Percentiles rank a stretch among this genome's conserved stretches.
Evolutionary conservation across 2,329 filamentous ascomycete genomes (phyloP).

Genomic region (Paracorniculantispora psalliotae): DNA sequence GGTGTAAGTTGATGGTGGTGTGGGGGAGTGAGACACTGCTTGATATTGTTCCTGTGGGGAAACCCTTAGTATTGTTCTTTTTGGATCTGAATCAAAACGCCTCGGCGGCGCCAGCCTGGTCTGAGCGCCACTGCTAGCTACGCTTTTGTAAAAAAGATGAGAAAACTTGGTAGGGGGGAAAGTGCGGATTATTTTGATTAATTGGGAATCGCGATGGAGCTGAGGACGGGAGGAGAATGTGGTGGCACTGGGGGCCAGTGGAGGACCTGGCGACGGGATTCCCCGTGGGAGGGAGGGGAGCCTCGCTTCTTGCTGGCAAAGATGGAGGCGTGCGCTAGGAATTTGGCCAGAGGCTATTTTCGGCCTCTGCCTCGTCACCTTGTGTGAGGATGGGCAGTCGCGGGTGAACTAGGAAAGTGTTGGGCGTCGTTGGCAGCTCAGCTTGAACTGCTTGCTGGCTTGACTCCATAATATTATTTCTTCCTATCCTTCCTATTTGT

Average conservation of each 20-base stretch:
- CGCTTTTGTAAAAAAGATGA: background rate
- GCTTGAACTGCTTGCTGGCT: too few relatives aligned
- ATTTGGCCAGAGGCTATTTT: background rate
- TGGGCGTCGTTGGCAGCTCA: background rate
- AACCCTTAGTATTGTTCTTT: conserved; percentile 5
- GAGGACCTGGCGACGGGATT: background rate
- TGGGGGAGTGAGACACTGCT: conserved; percentile 10
- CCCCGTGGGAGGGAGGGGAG: background rate
- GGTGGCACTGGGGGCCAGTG: background rate
- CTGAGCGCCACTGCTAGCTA: background rate
- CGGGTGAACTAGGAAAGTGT: background rate
- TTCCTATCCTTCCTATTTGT: too few relatives aligned
- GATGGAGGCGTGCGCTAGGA: background rate
- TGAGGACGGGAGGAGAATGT: too few relatives aligned
- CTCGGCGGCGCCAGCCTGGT: background rate
- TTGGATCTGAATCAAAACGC: background rate
- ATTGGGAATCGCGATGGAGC: too few relatives aligned
- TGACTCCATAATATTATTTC: too few relatives aligned
- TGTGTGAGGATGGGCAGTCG: background rate
- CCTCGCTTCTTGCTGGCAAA: background rate
- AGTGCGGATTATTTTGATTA: background rate
- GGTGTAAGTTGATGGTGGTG: background rate
- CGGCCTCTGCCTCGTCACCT: background rate
- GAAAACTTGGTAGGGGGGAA: too few relatives aligned
- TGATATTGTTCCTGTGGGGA: conserved; percentile 17